Evolutionary conservation across 2,329 filamentous ascomycete genomes (phyloP), one percentile per base, ranked within the genome.

Genomic region (Calcarisporium arbuscula): DNA sequence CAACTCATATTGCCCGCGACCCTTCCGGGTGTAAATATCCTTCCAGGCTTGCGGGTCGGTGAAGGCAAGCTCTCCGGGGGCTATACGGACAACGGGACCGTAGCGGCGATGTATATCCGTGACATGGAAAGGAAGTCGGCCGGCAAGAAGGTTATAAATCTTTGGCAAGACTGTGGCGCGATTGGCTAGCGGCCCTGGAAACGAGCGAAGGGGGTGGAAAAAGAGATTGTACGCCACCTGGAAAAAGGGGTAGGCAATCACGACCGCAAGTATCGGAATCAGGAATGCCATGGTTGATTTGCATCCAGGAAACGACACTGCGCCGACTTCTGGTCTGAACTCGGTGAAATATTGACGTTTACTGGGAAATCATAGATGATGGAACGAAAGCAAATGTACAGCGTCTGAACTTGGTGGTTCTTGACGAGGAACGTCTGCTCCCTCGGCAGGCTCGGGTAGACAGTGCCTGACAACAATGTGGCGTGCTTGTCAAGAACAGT

Each of bases 11-110:
- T 10, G 10, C 22, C 14, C 22, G 10, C 22, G 10, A 25, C 22
- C 10, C 10, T 25, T 28, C 20, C 20, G 21, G 10, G 26, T 16
- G 26, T 30, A 30, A 6, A 40, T 37, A 17, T 36, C 29, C 4
- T n/a, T 29, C 12, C 18, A 37, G 21, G 21, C 20, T n/a, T 37
- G 30, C 10, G 25, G 34, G 15, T 23, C 17, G 19, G 38, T 28
- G 23, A 40, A 33, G 10, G 34, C 27, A 25, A 40, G 29, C n/a
- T 36, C 38, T 26, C 37, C 17, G 5, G 38, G 38, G 25, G 34
- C 34, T 19, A 40, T 32, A 16, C 38, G 34, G 5, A 40, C 16
- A 15, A 40, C 17, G 12, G 38, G 34, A 15, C 38, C 38, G 27
- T 39, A 26, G 17, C 30, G 22, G 26, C 25, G 33, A 18, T 39